These are phyloP conservation scores for Gnomoniopsis sp. DNA, from an alignment of 2,329 filamentous ascomycete genomes.

Conservation along the genomic window DNA sequence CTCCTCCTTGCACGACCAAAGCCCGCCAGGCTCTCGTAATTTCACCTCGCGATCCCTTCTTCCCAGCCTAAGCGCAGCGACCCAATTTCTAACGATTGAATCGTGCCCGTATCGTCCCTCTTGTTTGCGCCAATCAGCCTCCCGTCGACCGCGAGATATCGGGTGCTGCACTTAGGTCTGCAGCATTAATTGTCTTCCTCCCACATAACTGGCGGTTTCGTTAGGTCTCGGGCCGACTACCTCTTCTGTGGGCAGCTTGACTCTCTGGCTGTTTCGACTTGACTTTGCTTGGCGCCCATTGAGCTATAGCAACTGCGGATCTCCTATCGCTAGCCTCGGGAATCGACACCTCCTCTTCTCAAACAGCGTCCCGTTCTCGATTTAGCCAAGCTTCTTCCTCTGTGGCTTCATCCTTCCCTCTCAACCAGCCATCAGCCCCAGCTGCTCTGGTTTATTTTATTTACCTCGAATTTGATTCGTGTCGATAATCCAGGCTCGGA, in stretches of 20 bases:
- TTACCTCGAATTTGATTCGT: slow-evolving; percentile 2
- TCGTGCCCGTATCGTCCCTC: background rate
- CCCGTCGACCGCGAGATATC: background rate
- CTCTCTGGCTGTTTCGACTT: slow-evolving; percentile 9
- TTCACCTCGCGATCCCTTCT: slow-evolving; percentile 9
- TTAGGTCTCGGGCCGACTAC: background rate
- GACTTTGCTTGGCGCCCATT: slow-evolving; percentile 12
- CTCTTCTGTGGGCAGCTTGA: background rate
- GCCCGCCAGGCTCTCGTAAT: background rate
- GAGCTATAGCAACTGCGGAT: background rate
- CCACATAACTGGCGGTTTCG: background rate
- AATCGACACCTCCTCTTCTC: slow-evolving; percentile 9
- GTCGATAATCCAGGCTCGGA: slow-evolving; percentile 10
- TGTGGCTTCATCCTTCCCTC: slow-evolving; percentile 3
- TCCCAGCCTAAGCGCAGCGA: slow-evolving; percentile 1
- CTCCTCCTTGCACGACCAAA: slow-evolving; percentile 5
- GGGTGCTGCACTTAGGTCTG: background rate
- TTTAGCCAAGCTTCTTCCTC: background rate
- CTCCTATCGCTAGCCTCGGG: background rate
- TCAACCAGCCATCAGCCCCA: slow-evolving; percentile 7
- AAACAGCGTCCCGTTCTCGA: slow-evolving; percentile 6
- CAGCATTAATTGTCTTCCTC: background rate
- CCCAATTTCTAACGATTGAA: background rate
- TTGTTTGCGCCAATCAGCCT: background rate
- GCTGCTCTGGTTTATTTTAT: slow-evolving; percentile 19